Evolutionary conservation across 805 yeast species (phyloP).

Genomic region (Candida nonsorbophila): DNA sequence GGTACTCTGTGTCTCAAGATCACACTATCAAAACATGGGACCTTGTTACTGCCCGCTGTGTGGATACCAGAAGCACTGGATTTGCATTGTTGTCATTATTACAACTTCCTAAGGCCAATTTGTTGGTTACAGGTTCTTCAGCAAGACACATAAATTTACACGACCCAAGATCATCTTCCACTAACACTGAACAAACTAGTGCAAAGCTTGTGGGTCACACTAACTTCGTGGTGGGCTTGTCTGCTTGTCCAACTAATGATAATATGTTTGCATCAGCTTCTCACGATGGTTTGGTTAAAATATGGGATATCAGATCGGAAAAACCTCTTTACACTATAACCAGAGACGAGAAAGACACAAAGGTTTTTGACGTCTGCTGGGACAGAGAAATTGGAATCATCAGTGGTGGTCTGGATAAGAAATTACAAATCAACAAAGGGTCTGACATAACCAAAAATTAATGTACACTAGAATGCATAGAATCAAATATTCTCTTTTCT

Average conservation of each 20-base stretch:
- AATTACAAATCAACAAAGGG: slow-evolving; percentile 72
- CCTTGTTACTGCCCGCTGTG: slow-evolving; percentile 75
- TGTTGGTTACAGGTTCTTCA: slow-evolving; percentile 90
- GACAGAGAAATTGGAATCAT: slow-evolving; percentile 71
- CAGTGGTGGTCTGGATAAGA: slow-evolving; percentile 93
- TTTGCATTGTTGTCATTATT: slow-evolving; percentile 75
- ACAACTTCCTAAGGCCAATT: slow-evolving; percentile 59
- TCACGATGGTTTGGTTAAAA: slow-evolving; percentile 93
- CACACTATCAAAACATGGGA: slow-evolving; percentile 97
- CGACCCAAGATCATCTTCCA: slow-evolving; percentile 75
- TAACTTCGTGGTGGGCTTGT: slow-evolving; percentile 80
- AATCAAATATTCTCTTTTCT: slow-evolving; percentile 11
- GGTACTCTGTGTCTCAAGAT: slow-evolving; percentile 92
- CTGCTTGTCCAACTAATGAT: slow-evolving; percentile 70
- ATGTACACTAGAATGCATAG: slow-evolving; percentile 1
- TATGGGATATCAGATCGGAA: slow-evolving; percentile 93
- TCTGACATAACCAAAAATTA: slow-evolving; percentile 17
- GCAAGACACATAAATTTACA: slow-evolving; percentile 95
- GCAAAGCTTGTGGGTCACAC: slow-evolving; percentile 80
- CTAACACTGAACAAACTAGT: slow-evolving; percentile 51
- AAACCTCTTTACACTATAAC: slow-evolving; percentile 76
- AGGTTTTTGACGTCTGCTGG: slow-evolving; percentile 89
- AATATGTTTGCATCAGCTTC: slow-evolving; percentile 85
- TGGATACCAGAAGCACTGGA: slow-evolving; percentile 84
- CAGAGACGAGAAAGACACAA: slow-evolving; percentile 56